Evolutionary conservation across 1,284 basidiomycete genomes (phyloP).

Genomic region (Trametes sp.): DNA sequence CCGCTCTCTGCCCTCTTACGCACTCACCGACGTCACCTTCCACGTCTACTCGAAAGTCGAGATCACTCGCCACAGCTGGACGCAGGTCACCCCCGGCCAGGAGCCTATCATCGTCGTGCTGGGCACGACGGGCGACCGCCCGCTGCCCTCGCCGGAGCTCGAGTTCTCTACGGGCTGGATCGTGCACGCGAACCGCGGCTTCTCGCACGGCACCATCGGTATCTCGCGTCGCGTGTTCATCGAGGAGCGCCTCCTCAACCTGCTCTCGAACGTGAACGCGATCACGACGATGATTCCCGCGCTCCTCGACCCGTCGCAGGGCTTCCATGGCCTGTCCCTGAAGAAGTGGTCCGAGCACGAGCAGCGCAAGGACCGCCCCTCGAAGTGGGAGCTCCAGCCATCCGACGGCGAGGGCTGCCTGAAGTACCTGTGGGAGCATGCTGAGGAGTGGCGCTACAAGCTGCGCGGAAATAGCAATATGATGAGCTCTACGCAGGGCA

Average conservation of each 20-base stretch:
- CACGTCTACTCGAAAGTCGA: constrained; percentile 39
- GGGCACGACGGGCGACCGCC: constrained; percentile 38
- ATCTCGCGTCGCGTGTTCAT: constrained; percentile 41
- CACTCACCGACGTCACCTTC: constrained; percentile 40
- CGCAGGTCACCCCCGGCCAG: constrained; percentile 23
- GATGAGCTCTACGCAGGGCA: constrained; percentile 35
- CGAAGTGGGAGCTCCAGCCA: constrained; percentile 37
- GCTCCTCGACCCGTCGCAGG: constrained; percentile 37
- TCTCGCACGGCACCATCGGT: constrained; percentile 41
- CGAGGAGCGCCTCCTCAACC: constrained; percentile 38
- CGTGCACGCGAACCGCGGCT: constrained; percentile 30
- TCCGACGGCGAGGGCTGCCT: constrained; percentile 29
- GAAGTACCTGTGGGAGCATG: constrained; percentile 41
- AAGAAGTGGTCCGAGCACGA: constrained; percentile 40
- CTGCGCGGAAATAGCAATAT: constrained; percentile 36
- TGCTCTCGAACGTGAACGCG: constrained; percentile 40
- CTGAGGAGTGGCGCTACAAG: constrained; percentile 42
- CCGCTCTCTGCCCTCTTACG: constrained; percentile 32
- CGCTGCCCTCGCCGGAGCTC: constrained; percentile 32
- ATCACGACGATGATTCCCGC: constrained; percentile 43
- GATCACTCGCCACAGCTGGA: constrained; percentile 36
- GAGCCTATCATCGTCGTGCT: constrained; percentile 41
- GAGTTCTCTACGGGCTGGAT: constrained; percentile 38
- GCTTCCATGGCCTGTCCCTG: constrained; percentile 38
- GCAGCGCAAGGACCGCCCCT: constrained; percentile 32